Conservation (phyloP, 345 rosid species). For the Populus simonii region DNA sequence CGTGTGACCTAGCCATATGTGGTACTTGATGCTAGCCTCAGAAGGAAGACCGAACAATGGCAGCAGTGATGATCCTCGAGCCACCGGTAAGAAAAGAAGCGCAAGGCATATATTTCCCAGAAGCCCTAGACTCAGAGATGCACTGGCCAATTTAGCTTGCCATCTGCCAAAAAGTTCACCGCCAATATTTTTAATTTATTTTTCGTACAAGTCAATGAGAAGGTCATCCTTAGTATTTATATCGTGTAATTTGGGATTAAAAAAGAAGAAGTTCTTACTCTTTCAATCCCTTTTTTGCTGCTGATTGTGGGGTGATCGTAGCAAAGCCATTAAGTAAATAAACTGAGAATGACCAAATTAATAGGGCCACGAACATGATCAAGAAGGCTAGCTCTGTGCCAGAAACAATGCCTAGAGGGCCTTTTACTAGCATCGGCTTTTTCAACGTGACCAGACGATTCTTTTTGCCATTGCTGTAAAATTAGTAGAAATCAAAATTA, state of each 20-base stretch:
- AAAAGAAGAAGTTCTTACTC: conserved; percentile 34
- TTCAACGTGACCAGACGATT: conserved; percentile 23
- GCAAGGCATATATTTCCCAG: conserved; percentile 63
- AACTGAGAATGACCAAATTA: conserved; percentile 55
- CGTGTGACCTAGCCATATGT: conserved; percentile 82
- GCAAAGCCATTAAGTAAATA: conserved; percentile 44
- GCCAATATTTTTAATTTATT: too few species aligned
- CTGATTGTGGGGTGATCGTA: conserved; percentile 36
- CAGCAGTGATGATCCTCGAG: conserved; percentile 74
- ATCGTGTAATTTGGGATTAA: background rate
- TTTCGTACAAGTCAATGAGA: too few species aligned
- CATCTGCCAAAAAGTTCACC: conserved; percentile 38
- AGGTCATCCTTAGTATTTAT: background rate
- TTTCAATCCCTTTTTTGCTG: conserved; percentile 32
- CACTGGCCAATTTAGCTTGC: conserved; percentile 41
- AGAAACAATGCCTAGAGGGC: conserved; percentile 84
- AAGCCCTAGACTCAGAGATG: conserved; percentile 44
- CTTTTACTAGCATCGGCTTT: conserved; percentile 66
- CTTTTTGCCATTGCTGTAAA: conserved; percentile 18
- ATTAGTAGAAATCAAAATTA: background rate
- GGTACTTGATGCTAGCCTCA: conserved; percentile 85
- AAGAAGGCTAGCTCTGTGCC: conserved; percentile 56
- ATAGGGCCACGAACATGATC: conserved; percentile 61
- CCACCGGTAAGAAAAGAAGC: conserved; percentile 75
- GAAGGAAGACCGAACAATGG: conserved; percentile 65